Percentiles rank a stretch among this genome's conserved stretches.
Evolutionary conservation across 2,329 filamentous ascomycete species (phyloP).

Genomic region (Penicillium polonicum): DNA sequence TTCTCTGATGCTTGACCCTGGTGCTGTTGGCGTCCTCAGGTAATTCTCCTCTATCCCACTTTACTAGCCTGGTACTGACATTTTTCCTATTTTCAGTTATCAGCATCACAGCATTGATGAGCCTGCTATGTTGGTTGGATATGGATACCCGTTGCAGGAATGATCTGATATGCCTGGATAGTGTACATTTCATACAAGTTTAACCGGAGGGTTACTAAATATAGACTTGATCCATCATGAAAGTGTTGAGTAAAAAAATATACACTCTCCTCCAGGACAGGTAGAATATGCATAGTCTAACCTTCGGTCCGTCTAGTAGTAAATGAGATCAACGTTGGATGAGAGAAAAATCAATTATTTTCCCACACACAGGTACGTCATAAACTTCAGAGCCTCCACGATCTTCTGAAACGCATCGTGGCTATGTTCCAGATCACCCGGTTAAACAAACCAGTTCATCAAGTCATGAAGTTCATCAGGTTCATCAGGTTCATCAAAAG

Average conservation of each 20-base stretch:
- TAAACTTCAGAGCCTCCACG: too few species aligned
- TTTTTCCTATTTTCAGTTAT: slow-evolving; percentile 26
- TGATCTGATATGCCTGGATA: neutral
- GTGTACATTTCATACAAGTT: neutral
- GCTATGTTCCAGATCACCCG: neutral
- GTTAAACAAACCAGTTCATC: neutral
- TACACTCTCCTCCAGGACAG: neutral
- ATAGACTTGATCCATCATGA: neutral
- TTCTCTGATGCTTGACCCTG: slow-evolving; percentile 47
- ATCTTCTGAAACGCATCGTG: neutral
- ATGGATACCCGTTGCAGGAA: slow-evolving; percentile 36
- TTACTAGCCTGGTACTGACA: neutral
- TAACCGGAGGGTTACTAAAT: neutral
- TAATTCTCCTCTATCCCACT: slow-evolving; percentile 13
- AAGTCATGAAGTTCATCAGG: neutral
- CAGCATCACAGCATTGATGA: slow-evolving; percentile 41
- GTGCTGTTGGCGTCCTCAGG: slow-evolving; percentile 45
- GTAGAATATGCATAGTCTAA: neutral
- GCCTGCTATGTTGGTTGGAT: slow-evolving; percentile 44
- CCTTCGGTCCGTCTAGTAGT: neutral
- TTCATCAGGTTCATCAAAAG: neutral
- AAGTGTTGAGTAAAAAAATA: neutral
- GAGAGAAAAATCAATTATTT: neutral
- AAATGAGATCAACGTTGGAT: neutral
- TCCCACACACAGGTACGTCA: neutral